These are phyloP conservation scores for Fusarium sp. DNA, from an alignment of 2,329 filamentous ascomycete species.

Conservation along the genomic window DNA sequence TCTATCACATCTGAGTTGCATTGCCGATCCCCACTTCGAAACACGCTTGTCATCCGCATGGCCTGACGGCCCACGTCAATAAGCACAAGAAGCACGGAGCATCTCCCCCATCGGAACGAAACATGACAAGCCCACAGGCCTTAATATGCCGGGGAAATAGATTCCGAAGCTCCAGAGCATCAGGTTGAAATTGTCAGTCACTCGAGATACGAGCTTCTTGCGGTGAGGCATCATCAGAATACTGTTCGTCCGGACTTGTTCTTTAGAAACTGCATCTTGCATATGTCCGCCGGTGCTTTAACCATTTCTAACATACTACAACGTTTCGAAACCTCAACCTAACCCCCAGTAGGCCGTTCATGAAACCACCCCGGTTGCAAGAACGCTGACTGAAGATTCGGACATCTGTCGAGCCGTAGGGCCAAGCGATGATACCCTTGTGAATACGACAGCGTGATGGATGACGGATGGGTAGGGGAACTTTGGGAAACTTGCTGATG, in stretches of 20 bases:
- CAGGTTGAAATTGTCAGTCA: constrained; percentile 14
- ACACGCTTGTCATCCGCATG: constrained; percentile 38
- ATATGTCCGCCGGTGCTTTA: constrained; percentile 16
- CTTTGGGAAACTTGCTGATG: constrained; percentile 15
- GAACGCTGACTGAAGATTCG: constrained; percentile 23
- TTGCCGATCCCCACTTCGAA: constrained; percentile 36
- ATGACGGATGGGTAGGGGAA: neutral
- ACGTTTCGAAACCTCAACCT: constrained; percentile 30
- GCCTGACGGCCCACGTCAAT: constrained; percentile 34
- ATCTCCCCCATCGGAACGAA: constrained; percentile 36
- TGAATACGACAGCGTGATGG: constrained; percentile 5
- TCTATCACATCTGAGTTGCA: neutral
- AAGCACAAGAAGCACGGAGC: constrained; percentile 35
- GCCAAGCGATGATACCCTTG: constrained; percentile 37
- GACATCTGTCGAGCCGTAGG: constrained; percentile 27
- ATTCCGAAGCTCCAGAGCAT: constrained; percentile 28
- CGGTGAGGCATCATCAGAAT: constrained; percentile 3
- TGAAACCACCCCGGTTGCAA: constrained; percentile 7
- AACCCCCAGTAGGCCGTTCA: neutral
- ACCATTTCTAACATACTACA: constrained; percentile 19
- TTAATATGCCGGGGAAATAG: constrained; percentile 38
- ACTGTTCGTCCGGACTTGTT: neutral
- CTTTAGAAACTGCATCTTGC: neutral
- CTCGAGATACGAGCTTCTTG: constrained; percentile 10
- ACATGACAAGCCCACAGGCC: constrained; percentile 32